These are phyloP conservation scores for Zygosaccharomyces sapae DNA, from an alignment of 1,139 yeast genomes.

Conservation along the genomic window DNA sequence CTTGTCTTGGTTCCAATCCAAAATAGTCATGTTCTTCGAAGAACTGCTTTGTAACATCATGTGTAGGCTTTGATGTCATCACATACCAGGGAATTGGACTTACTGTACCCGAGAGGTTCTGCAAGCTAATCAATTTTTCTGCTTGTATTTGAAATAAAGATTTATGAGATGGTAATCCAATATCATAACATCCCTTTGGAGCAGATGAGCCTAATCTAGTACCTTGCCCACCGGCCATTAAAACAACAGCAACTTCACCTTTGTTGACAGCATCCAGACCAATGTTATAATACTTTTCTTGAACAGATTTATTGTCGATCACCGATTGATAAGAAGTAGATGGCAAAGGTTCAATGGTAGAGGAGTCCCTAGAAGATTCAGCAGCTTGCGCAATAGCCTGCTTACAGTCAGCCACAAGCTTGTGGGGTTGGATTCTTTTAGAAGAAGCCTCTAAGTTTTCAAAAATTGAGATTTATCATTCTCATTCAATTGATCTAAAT, in stretches of 20 bases:
- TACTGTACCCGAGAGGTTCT: conserved; percentile 48
- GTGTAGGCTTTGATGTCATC: conserved; percentile 94
- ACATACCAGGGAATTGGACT: conserved; percentile 72
- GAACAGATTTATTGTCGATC: conserved; percentile 29
- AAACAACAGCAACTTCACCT: conserved; percentile 79
- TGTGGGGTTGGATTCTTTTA: conserved; percentile 20
- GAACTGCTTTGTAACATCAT: conserved; percentile 67
- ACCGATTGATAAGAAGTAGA: conserved; percentile 31
- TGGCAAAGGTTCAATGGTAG: conserved; percentile 31
- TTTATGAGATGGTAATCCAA: conserved; percentile 77
- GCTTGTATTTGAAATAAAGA: conserved; percentile 91
- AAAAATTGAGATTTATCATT: conserved; percentile 20
- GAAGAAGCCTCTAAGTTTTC: conserved; percentile 21
- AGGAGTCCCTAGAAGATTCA: conserved; percentile 9
- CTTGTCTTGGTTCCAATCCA: conserved; percentile 58
- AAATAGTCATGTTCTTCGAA: conserved; percentile 61
- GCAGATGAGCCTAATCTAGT: conserved; percentile 82
- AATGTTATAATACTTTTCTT: conserved; percentile 47
- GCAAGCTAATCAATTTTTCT: conserved; percentile 68
- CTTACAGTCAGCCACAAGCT: conserved; percentile 25
- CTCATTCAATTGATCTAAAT: conserved; percentile 20
- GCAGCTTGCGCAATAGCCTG: conserved; percentile 25
- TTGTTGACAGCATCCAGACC: conserved; percentile 69
- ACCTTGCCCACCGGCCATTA: conserved; percentile 99
- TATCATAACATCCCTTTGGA: conserved; percentile 93